Evolutionary conservation across 768 basidiomycete species (phyloP), one percentile per base, ranked within the genome.

Genomic region (Amylocystis lapponica): DNA sequence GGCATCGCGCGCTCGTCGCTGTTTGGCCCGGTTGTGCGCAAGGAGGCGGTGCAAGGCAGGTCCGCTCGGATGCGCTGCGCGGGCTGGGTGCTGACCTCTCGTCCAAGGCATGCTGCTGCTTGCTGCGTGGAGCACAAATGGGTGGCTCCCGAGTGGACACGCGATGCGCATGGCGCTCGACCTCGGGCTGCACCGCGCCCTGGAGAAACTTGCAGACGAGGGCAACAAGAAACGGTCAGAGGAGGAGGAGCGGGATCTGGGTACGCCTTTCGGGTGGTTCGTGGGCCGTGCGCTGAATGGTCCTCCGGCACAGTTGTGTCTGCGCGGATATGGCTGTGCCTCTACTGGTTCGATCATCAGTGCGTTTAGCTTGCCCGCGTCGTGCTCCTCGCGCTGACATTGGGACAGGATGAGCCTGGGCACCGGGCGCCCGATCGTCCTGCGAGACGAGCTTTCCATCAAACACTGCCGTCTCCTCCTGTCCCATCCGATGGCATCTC

Each of bases 291-390:
- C 9, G 26, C 26, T 46, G 41, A n/a, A 48, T 43, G 22, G 43
- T 41, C 22, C 48, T 47, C 42, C 32, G 32, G 23, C 22, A 19
- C 57, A 89, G 88, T 95, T 35, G 84, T 95, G 6, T 93, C 91
- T 47, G 89, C 91, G 2, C 76, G 93, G 39, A 91, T 94, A 48
- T 96, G 92, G 92, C 70, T 94, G 46, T 93, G 91, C 59, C 74
- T 95, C 32, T 95, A 94, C 61, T 91, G 91, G 88, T 91, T 95
- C 56, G 93, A 95, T 67, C 92, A 93, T 66, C 87, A 93, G 89
- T 90, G 55, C 49, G 84, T 70, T 23, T 42, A 19, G 17, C 32
- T 23, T 19, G 33, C 42, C 26, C 21, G 45, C 49, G 16, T n/a
- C 14, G 30, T 37, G 4, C 34, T 17, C 21, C 20, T 30, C 12